Percentiles rank a stretch among this genome's conserved stretches.
Conservation (phyloP, 768 basidiomycete genomes). For the Kwoniella sp. region DNA sequence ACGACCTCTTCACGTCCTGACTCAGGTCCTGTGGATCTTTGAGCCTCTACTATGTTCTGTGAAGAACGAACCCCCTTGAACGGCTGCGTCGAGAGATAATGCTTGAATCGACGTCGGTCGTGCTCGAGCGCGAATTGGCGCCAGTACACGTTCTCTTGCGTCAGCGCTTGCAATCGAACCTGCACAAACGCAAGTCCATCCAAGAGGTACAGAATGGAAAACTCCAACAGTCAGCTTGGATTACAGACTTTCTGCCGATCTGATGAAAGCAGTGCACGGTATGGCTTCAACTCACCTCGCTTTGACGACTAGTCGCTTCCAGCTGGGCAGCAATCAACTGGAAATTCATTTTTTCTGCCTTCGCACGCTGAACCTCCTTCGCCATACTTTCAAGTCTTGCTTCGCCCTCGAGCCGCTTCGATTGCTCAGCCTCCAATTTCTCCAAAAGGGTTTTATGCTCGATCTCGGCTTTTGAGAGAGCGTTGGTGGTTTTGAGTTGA, state of each 20-base stretch:
- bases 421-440: conserved; percentile 5
- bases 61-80: conserved; percentile 1
- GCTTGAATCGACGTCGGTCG: conserved; percentile 28
- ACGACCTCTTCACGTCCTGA: background rate
- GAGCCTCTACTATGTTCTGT: too few species aligned
- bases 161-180: conserved; percentile 33
- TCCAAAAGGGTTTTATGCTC: conserved; percentile 3
- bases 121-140: conserved; percentile 37
- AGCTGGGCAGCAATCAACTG: conserved; percentile 27
- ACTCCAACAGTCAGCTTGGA: background rate
- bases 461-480: background rate
- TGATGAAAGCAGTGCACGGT: background rate
- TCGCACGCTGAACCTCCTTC: conserved; percentile 5
- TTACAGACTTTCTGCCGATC: background rate
- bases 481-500: conserved; percentile 5
- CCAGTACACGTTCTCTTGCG: conserved; percentile 40
- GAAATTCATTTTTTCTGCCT: conserved; percentile 21
- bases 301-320: conserved; percentile 22
- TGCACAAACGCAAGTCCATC: conserved; percentile 6
- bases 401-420: conserved; percentile 4
- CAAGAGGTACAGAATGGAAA: too few species aligned
- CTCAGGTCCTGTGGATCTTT: too few species aligned
- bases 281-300: conserved; percentile 26
- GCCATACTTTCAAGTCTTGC: conserved; percentile 9
- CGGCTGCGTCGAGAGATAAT: conserved; percentile 11